Conservation (phyloP, 495 filamentous ascomycete genomes). For the Neurospora sp. region DNA sequence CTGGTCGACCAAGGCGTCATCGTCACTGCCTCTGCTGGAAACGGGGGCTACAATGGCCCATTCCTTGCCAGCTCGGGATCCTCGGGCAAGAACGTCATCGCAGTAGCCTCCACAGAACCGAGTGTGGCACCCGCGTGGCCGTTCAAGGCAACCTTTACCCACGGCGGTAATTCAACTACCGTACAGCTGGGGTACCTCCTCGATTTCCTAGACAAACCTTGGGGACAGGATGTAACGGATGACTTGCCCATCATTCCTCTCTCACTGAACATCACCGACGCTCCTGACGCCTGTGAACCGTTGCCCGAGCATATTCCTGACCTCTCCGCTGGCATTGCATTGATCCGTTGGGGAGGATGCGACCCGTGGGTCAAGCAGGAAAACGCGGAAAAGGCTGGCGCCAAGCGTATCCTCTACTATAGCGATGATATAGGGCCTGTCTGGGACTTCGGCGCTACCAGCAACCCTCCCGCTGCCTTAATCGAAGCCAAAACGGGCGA, state of each 20-base stretch:
- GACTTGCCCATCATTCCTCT: slow-evolving; percentile 15
- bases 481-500: slow-evolving; percentile 13
- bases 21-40: slow-evolving; percentile 24
- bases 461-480: slow-evolving; percentile 5
- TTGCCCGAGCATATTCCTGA: slow-evolving; percentile 20
- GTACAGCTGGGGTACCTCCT: slow-evolving; percentile 13
- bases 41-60: slow-evolving; percentile 22
- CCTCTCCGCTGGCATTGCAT: slow-evolving; percentile 27
- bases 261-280: slow-evolving; percentile 10
- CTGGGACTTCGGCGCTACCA: neutral
- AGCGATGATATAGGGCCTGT: slow-evolving; percentile 4
- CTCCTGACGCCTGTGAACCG: slow-evolving; percentile 14
- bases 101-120: slow-evolving; percentile 19
- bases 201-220: neutral
- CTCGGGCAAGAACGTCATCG: slow-evolving; percentile 19
- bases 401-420: slow-evolving; percentile 21
- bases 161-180: slow-evolving; percentile 14
- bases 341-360: slow-evolving; percentile 27
- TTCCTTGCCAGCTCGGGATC: slow-evolving; percentile 22
- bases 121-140: slow-evolving; percentile 15
- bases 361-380: slow-evolving; percentile 12
- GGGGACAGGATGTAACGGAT: slow-evolving; percentile 4
- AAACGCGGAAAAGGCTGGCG: slow-evolving; percentile 18
- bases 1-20: slow-evolving; percentile 25
- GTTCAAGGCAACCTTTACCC: slow-evolving; percentile 20